phyloP scores from a whole-genome alignment of 2,329 filamentous ascomycete species.

The Ophiosphaerella herpotricha region DNA sequence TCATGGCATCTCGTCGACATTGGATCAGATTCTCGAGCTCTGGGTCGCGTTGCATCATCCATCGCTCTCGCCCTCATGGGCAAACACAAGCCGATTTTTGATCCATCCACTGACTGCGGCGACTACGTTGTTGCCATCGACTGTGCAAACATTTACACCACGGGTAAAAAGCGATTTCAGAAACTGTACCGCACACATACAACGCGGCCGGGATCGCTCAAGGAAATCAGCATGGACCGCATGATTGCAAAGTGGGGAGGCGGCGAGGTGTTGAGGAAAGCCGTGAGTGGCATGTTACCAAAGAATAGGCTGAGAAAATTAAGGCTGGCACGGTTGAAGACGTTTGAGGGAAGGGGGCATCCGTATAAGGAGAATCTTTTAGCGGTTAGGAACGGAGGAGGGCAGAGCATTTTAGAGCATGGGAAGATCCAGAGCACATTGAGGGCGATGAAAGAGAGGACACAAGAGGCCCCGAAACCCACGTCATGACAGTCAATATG shows the following conservation, averaged over 20 bases:
- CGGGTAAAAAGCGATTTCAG: constrained; percentile 88
- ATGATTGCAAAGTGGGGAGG: constrained; percentile 95
- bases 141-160: constrained; percentile 83
- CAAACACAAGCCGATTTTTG: constrained; percentile 98
- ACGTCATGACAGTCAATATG: constrained; percentile 17
- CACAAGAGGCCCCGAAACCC: constrained; percentile 4
- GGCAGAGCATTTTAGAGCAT: constrained; percentile 38
- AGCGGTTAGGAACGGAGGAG: constrained; percentile 59
- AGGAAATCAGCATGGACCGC: constrained; percentile 89
- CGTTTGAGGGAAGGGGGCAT: constrained; percentile 89
- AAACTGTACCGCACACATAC: constrained; percentile 97
- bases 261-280: constrained; percentile 85
- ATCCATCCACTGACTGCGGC: constrained; percentile 96
- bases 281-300: constrained; percentile 95
- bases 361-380: constrained; percentile 90
- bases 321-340: constrained; percentile 86
- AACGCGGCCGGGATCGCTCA: constrained; percentile 84
- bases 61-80: constrained; percentile 92
- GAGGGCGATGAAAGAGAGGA: constrained; percentile 17
- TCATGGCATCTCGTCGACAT: constrained; percentile 92
- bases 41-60: constrained; percentile 84
- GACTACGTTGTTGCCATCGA: constrained; percentile 97
- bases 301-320: constrained; percentile 93
- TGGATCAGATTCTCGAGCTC: constrained; percentile 69
- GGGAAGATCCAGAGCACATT: constrained; percentile 48